Evolutionary conservation across 306 rosid genomes (phyloP).

Genomic region (Glycine latifolia): DNA sequence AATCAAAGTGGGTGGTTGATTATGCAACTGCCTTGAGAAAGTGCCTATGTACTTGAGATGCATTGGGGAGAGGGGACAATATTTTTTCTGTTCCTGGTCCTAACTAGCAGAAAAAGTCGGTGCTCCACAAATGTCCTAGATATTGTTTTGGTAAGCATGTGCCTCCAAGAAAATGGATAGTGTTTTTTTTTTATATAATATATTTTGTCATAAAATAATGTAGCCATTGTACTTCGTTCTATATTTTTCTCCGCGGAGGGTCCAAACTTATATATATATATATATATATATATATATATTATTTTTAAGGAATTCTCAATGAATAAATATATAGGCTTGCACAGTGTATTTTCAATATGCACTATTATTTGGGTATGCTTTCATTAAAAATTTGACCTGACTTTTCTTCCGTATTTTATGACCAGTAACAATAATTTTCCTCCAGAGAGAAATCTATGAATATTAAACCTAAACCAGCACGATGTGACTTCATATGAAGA

Average conservation of each 20-base stretch:
- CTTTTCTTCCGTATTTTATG: not conserved
- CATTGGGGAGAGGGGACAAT: conserved; percentile 3
- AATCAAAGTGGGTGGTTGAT: conserved; percentile 10
- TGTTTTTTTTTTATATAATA: not conserved
- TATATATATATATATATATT: not conserved
- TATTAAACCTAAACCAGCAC: not conserved
- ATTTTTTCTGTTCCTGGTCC: not conserved
- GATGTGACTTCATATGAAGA: conserved; percentile 9
- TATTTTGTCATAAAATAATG: not conserved
- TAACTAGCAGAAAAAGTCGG: not conserved
- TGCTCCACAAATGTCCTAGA: not conserved
- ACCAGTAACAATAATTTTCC: conserved; percentile 7
- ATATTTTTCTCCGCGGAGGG: not conserved
- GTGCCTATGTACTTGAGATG: not conserved
- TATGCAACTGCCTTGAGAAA: conserved; percentile 5
- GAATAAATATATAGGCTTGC: not conserved
- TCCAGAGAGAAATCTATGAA: not conserved
- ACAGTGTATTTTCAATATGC: conserved; percentile 7
- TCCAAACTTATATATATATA: not conserved
- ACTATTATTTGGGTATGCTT: conserved; percentile 8
- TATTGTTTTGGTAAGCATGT: not conserved
- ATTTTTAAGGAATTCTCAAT: not conserved
- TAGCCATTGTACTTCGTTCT: conserved; percentile 4
- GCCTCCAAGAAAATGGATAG: not conserved
- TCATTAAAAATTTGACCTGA: not conserved